Base-by-base conservation (phyloP, 2,329 filamentous ascomycete genomes). In the Ceratocystis harringtonii region DNA sequence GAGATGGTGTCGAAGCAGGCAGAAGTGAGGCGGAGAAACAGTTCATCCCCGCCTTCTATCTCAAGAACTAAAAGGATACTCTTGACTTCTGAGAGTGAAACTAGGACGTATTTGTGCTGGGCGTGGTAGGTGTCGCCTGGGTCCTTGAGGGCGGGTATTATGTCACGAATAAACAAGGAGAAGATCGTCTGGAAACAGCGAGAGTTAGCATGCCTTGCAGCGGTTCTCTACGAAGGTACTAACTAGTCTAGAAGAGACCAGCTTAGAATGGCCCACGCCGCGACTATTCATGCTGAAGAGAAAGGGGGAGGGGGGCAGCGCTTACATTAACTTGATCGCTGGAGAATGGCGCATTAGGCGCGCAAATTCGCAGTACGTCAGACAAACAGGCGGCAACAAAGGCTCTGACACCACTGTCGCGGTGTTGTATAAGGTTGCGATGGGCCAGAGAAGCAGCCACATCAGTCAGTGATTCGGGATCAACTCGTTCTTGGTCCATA, bases 281-380 rank as follows among this genome's bases (percentile, higher is more conserved):
- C 36, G 12, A 15, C 36, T 41, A 41, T 41, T 12, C 10, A 15
- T 15, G 10, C 36, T 12, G 1, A 41, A 15, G 36, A 8, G 12
- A 41, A 41, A 15, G 36, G 36, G 36, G 36, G 36, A 32, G 10
- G 6, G 43, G 43, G 25, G 70, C 1, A 25, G 15, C 22, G 15
- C 78, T 69, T 76, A 92, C 91, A 86, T 95, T 96, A 69, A 97
- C 81, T 77, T 97, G 92, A 67, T 88, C 85, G 50, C 84, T 85
- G 28, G 90, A 95, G 76, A 95, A 97, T 19, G 94, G 94, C 73
- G 94, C 94, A 79, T 97, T 87, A 0, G 94, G 94, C 32, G 94
- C 94, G 76, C 90, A 96, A 66, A 99, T 81, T 71, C 89, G 87
- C 73, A 99, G 83, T 70, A 99, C 88, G 74, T 99, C 94, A 65